Base-by-base conservation (phyloP, 331 rosid genomes). In the Stylosanthes scabra region DNA sequence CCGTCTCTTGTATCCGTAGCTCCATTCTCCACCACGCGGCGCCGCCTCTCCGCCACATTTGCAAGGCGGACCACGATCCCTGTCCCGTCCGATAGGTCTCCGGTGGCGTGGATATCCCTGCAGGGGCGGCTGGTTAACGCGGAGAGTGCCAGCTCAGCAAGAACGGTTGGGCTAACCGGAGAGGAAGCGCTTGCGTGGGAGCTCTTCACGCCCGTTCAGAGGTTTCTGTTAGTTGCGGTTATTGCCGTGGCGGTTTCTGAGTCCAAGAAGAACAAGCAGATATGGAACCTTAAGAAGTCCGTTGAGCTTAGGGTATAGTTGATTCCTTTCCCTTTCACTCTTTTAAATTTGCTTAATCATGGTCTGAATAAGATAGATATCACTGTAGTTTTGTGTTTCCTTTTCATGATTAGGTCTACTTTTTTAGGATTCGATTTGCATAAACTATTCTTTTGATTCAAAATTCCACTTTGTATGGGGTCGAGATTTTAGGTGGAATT, bases 121-220 rank as follows among this genome's bases (percentile, higher is more conserved):
- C 86, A 90, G 58, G 96, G 96, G 1, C 76, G 87, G 42, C 74
- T 93, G 2, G 74, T 83, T 37, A 72, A 93, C 16, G 91, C 89
- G 10, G 89, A 90, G 0, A 83, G 81, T 37, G 89, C 96, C 12
- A 93, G 93, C 76, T 87, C 93, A 0, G 90, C 87, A 6, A 60
- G 75, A 2, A 69, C 82, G 46, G 63, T 92, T 11, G 84, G 87
- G 28, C 79, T 93, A 59, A 69, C 60, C 57, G 78, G 70, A 7
- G 86, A 83, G 2, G 73, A 79, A 41, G 91, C 95, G 40, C 52
- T 82, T 9, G 90, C 98, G 51, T 93, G 98, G 98, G 83, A 93
- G 78, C 74, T 93, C 10, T 90, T 93, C 47, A 80, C 76, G 52
- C 95, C 97, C 12, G 6, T 84, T 29, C 85, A 84, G 31, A 80